A percentile compares a stretch with the other conserved stretches of the same genome.
Conservation (phyloP, 1,284 basidiomycete species). For the Cryptococcus jaspeensis region DNA sequence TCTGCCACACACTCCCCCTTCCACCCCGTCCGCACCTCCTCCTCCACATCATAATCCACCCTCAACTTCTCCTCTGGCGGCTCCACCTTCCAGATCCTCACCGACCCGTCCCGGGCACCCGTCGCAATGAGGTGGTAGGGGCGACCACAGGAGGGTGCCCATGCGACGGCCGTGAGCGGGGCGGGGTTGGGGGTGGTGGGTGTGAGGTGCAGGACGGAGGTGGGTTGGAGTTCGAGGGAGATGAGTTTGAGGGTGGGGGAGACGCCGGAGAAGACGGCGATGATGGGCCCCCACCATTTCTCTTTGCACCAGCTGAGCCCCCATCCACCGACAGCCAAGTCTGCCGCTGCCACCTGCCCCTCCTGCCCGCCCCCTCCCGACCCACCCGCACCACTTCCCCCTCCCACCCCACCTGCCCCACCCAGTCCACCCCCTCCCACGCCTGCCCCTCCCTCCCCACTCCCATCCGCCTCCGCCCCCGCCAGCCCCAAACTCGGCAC, state of each 20-base stretch:
- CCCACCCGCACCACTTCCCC: no score
- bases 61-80: slow-evolving; percentile 52
- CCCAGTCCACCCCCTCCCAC: no score
- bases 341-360: no score
- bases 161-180: slow-evolving; percentile 74
- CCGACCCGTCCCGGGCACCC: slow-evolving; percentile 77
- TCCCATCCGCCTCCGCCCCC: no score
- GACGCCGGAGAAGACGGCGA: slow-evolving; percentile 72
- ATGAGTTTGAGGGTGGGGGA: slow-evolving; percentile 71
- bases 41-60: slow-evolving; percentile 40
- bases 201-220: slow-evolving; percentile 42
- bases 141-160: slow-evolving; percentile 87
- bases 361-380: no score
- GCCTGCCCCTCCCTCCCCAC: no score
- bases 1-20: slow-evolving; percentile 71
- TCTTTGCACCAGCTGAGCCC: slow-evolving; percentile 91
- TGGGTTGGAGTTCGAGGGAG: slow-evolving; percentile 51
- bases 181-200: slow-evolving; percentile 28
- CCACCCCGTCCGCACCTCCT: slow-evolving; percentile 58
- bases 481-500: no score
- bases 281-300: slow-evolving; percentile 83
- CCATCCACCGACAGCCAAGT: slow-evolving; percentile 86
- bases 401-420: no score
- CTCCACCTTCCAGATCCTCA: slow-evolving; percentile 75
- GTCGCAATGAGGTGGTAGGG: slow-evolving; percentile 89